A percentile compares a stretch with the other conserved stretches of the same genome.
Evolutionary conservation across 2,329 filamentous ascomycete species (phyloP).

Genomic region (Arthrobotrys megalospora): DNA sequence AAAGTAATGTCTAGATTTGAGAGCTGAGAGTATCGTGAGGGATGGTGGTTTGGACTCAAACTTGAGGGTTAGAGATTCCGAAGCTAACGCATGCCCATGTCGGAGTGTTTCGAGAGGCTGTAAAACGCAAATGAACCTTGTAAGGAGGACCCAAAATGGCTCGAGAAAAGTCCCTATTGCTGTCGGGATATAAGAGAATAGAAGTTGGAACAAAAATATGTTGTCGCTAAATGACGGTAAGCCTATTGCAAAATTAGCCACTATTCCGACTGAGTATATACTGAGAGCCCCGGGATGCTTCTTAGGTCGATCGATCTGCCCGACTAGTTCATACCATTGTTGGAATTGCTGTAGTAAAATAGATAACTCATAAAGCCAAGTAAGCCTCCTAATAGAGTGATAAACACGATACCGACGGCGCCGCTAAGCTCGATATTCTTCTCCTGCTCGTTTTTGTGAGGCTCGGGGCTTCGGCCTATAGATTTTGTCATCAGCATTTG

Average conservation of each 20-base stretch:
- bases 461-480: not conserved
- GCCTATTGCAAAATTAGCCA: constrained; percentile 63
- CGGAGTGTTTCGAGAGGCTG: constrained; percentile 73
- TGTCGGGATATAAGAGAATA: constrained; percentile 72
- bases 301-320: no score
- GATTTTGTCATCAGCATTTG: not conserved
- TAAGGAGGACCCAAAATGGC: constrained; percentile 73
- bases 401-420: constrained; percentile 36
- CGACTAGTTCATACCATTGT: constrained; percentile 48
- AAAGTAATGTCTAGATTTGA: constrained; percentile 69
- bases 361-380: constrained; percentile 44
- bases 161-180: constrained; percentile 73
- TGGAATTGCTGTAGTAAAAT: constrained; percentile 43
- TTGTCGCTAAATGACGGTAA: constrained; percentile 66
- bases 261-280: not conserved
- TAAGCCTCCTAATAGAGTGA: constrained; percentile 18
- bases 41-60: constrained; percentile 75
- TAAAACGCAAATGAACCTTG: constrained; percentile 72
- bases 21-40: constrained; percentile 70
- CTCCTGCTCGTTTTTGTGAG: constrained; percentile 46
- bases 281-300: no score
- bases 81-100: constrained; percentile 66
- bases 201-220: constrained; percentile 67
- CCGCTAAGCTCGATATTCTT: constrained; percentile 40
- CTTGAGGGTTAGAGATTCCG: constrained; percentile 68